Evolutionary conservation across 129 eudicot genomes (phyloP), one percentile per base, ranked within the genome.

Genomic region (Tagetes patula): DNA sequence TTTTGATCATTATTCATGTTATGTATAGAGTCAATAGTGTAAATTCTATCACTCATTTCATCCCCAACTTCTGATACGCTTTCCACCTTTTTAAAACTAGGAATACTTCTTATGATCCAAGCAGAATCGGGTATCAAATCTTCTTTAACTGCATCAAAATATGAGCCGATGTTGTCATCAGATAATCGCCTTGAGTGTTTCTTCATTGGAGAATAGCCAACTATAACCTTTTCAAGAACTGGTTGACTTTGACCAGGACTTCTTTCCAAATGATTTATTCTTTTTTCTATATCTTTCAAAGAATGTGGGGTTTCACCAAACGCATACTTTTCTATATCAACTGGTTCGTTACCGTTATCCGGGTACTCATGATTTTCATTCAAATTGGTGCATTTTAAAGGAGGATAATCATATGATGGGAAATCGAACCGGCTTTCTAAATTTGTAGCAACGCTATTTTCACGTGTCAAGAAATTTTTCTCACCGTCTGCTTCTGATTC

Each of bases 401-500:
- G 93, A 7, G 98, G 98, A 83, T 87, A 91, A 9, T 78, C 83
- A 41, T 70, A 82, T 0, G 83, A 47, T 7, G 95, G 83, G 49
- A 84, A 71, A 13, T 87, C 98, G 74, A 49, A 71, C 3, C 53
- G 91, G 56, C 66, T 81, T 48, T 81, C 89, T 9, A 73, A 49
- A 64, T 77, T 72, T 52, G 66, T 85, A 30, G 41, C 71, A 20
- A 71, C 48, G 62, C 87, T 90, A 45, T 82, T 82, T 64, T 82
- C 83, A n/a, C 83, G 77, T 41, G 85, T 80, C 65, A 85, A 61
- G 49, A 75, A 71, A 41, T 67, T 60, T 49, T 71, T 68, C 37
- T 82, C 78, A 5, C 96, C 96, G 0, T 89, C 98, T 27, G 84
- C 92, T 83, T 90, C 98, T 1, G 82, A 74, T 72, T 89, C 98